Evolutionary conservation across 1,139 yeast genomes (phyloP).

Genomic region (Saccharomyces hybrid): DNA sequence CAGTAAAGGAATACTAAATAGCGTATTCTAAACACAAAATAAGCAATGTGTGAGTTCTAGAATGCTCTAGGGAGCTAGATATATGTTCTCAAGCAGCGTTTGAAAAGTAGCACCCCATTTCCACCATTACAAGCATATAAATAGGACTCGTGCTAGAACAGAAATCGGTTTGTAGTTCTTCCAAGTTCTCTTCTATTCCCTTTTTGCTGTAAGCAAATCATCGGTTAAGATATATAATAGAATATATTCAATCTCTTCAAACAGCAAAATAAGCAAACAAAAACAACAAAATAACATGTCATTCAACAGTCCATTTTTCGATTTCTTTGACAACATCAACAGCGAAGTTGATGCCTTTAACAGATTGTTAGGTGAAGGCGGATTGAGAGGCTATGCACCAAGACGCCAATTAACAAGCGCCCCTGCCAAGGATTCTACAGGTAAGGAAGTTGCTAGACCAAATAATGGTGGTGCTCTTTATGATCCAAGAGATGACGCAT

Average conservation of each 20-base stretch:
- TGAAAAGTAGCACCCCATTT: neutral
- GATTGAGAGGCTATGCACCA: constrained; percentile 14
- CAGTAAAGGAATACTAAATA: neutral
- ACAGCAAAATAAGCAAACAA: constrained; percentile 6
- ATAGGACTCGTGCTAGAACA: neutral
- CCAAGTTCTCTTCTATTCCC: neutral
- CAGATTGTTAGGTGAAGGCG: constrained; percentile 26
- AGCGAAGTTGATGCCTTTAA: constrained; percentile 36
- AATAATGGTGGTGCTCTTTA: constrained; percentile 1
- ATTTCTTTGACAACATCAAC: constrained; percentile 37
- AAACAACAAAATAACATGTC: constrained; percentile 24
- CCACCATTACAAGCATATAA: neutral
- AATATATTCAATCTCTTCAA: neutral
- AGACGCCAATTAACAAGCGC: constrained; percentile 8
- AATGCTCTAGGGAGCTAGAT: neutral
- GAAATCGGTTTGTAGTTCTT: neutral
- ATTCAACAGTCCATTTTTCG: constrained; percentile 37
- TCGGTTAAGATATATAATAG: neutral
- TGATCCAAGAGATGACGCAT: constrained; percentile 8
- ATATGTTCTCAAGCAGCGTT: neutral
- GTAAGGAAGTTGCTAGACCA: constrained; percentile 10
- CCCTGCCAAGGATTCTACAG: neutral
- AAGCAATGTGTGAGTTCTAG: neutral
- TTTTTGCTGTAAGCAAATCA: neutral
- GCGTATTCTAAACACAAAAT: neutral